Base-by-base conservation (phyloP, 192 early-diverging fungal species). In the Podochytrium sp. region DNA sequence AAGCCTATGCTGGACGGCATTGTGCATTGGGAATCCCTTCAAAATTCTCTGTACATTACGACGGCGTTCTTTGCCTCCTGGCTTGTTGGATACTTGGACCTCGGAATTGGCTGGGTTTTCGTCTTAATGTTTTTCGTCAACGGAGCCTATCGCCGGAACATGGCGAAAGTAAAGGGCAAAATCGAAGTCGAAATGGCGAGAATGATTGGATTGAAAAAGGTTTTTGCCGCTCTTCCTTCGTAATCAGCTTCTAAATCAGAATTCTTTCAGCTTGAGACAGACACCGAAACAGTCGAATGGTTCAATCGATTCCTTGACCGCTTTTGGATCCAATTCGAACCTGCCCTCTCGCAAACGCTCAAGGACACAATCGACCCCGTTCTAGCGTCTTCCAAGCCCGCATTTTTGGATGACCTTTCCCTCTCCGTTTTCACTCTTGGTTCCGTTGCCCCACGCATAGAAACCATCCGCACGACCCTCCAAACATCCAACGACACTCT, bases 271-370 rank as follows among this genome's bases (percentile, higher is more conserved):
- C 49, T 80, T 27, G 79, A 80, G 25, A 63, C 18, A 2, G 73
- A 75, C n/a, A 27, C 60, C 37, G 92, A 93, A 65, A 81, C 91
- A 47, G 92, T 90, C 14, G 95, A 94, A 65, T 97, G 95, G 95
- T 84, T 97, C 55, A 97, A 97, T 76, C 86, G 85, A 81, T 94
- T 95, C 80, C 76, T 94, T 53, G 81, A 83, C 37, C 84, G 90
- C 59, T 95, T 95, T 78, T 97, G 95, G 95, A 79, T 94, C n/a
- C 95, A 92, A 71, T 93, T 91, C 63, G 95, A 97, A 78, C 94
- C 94, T 29, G 84, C 87, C 29, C 84, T 97, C 59, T 92, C 91
- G 56, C 82, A 87, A 42, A 83, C 87, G 56, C 83, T 96, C 7
- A 89, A 92, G 32, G 85, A 89, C 29, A 84, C 77, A n/a, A 91